Percentiles rank a stretch among this genome's conserved stretches.
These are phyloP conservation scores for Thyridium curvatum DNA, from an alignment of 2,329 filamentous ascomycete species.

Conservation along the genomic window DNA sequence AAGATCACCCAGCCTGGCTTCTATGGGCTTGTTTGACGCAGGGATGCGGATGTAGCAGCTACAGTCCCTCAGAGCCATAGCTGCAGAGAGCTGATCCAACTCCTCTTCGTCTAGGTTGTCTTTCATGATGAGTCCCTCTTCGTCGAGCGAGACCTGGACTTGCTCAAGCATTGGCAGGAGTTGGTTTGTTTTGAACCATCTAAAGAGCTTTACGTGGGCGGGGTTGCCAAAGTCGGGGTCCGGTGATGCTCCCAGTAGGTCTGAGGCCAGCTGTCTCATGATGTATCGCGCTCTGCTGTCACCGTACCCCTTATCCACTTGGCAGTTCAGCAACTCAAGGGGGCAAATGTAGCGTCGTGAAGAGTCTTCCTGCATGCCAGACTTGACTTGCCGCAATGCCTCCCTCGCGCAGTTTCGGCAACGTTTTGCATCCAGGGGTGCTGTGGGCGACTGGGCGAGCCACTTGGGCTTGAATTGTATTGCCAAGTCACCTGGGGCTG, in stretches of 20 bases:
- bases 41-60: constrained; percentile 64
- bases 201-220: too few relatives aligned
- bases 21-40: constrained; percentile 21
- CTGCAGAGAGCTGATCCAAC: constrained; percentile 47
- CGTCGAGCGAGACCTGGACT: neutral
- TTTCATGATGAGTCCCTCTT: neutral
- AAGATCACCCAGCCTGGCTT: constrained; percentile 65
- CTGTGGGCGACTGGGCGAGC: constrained; percentile 69
- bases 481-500: constrained; percentile 27
- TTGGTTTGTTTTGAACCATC: constrained; percentile 3
- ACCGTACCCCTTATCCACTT: neutral
- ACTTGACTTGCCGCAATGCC: constrained; percentile 15
- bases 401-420: constrained; percentile 69
- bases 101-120: constrained; percentile 19
- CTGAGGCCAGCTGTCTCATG: too few relatives aligned
- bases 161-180: constrained; percentile 2
- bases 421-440: constrained; percentile 53
- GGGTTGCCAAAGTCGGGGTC: too few relatives aligned
- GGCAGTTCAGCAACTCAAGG: neutral
- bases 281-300: too few relatives aligned
- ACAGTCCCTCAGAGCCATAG: constrained; percentile 79
- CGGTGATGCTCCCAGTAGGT: too few relatives aligned
- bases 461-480: constrained; percentile 83
- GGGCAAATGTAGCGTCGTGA: constrained; percentile 3
- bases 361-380: constrained; percentile 18